Evolutionary conservation across 768 basidiomycete genomes (phyloP).

Genomic region (Phylloporus sp.): DNA sequence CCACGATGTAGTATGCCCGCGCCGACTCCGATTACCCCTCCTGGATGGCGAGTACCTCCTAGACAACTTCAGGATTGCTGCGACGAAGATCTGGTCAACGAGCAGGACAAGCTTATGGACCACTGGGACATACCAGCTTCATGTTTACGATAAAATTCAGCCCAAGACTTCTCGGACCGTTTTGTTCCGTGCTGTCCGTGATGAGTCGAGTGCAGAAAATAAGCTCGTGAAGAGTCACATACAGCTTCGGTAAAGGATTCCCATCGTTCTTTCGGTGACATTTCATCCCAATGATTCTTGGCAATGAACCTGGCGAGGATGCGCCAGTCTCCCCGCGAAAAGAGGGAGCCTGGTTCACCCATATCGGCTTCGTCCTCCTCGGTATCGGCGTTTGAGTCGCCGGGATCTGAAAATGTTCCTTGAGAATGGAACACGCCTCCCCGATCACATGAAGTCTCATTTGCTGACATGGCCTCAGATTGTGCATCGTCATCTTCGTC

Average conservation of each 20-base stretch:
- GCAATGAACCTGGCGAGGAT: constrained; percentile 57
- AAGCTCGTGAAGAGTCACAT: constrained; percentile 11
- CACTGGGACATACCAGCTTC: constrained; percentile 39
- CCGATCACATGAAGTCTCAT: constrained; percentile 10
- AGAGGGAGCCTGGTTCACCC: constrained; percentile 46
- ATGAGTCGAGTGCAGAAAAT: constrained; percentile 1
- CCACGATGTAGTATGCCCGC: constrained; percentile 23
- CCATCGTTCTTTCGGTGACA: constrained; percentile 48
- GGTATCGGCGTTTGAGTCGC: constrained; percentile 19
- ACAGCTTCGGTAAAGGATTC: constrained; percentile 49
- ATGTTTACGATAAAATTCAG: constrained; percentile 51
- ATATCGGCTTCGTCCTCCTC: constrained; percentile 38
- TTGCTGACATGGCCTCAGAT: constrained; percentile 22
- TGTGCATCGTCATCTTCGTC: constrained; percentile 18
- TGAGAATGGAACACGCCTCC: constrained; percentile 21
- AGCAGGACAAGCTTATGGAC: not conserved
- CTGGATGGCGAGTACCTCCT: constrained; percentile 19
- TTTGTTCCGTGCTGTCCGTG: constrained; percentile 41
- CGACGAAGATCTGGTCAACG: constrained; percentile 2
- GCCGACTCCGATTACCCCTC: constrained; percentile 13
- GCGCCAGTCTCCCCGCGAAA: constrained; percentile 59
- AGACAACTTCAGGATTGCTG: constrained; percentile 27
- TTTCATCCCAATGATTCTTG: constrained; percentile 40
- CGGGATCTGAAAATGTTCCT: constrained; percentile 15
- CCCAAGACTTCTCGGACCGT: constrained; percentile 55